Evolutionary conservation across 1,139 yeast genomes (phyloP).

Genomic region (Suzukiozyma palmioleophila): DNA sequence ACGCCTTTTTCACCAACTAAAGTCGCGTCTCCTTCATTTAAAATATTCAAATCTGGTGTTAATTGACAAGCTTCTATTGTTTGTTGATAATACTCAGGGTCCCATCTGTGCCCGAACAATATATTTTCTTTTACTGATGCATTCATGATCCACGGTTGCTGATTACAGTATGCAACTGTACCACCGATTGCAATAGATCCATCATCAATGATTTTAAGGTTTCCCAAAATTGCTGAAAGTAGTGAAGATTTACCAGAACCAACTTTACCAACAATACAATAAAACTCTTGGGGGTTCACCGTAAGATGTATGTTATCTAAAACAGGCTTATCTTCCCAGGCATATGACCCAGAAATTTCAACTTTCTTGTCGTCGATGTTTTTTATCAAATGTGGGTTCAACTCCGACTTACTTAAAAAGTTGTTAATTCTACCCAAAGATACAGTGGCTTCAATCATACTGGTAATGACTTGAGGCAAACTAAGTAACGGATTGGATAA

Average conservation of each 20-base stretch:
- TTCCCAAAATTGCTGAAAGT: slow-evolving; percentile 24
- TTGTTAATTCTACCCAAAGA: slow-evolving; percentile 24
- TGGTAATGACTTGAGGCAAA: slow-evolving; percentile 24
- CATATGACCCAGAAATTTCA: neutral
- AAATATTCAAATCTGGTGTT: slow-evolving; percentile 66
- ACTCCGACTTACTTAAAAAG: slow-evolving; percentile 24
- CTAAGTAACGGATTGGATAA: slow-evolving; percentile 26
- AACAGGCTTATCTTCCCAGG: slow-evolving; percentile 3
- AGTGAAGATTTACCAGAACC: slow-evolving; percentile 43
- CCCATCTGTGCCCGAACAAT: slow-evolving; percentile 82
- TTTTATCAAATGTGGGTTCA: slow-evolving; percentile 15
- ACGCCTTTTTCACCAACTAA: slow-evolving; percentile 97
- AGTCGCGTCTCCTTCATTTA: slow-evolving; percentile 87
- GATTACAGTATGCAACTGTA: slow-evolving; percentile 26
- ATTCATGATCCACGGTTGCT: slow-evolving; percentile 65
- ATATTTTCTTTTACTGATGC: slow-evolving; percentile 89
- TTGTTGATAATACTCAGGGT: slow-evolving; percentile 70
- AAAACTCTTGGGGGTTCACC: slow-evolving; percentile 53
- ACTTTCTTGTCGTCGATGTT: slow-evolving; percentile 5
- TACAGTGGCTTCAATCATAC: slow-evolving; percentile 25
- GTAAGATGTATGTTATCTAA: slow-evolving; percentile 36
- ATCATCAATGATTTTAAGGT: slow-evolving; percentile 13
- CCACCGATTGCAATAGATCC: slow-evolving; percentile 35
- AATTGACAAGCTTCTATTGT: slow-evolving; percentile 90
- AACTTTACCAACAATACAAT: slow-evolving; percentile 71